Evolutionary conservation across 1,284 basidiomycete species (phyloP).

Genomic region (Austroboletus niveus): DNA sequence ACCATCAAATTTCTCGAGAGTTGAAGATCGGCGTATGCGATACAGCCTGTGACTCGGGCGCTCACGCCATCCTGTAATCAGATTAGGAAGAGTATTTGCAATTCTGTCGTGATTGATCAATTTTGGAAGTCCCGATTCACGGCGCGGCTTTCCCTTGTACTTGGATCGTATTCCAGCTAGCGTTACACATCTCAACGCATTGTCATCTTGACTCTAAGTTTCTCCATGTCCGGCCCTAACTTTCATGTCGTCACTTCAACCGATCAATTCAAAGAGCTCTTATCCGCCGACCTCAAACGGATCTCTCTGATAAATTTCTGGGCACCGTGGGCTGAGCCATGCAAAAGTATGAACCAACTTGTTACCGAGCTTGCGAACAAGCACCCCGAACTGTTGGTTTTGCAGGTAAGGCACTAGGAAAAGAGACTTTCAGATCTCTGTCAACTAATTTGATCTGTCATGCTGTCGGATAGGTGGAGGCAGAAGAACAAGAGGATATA

Average conservation of each 20-base stretch:
- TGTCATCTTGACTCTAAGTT: neutral
- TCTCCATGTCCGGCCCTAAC: conserved; percentile 39
- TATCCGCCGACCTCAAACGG: conserved; percentile 73
- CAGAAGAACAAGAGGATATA: conserved; percentile 85
- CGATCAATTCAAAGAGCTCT: conserved; percentile 70
- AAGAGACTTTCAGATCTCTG: neutral
- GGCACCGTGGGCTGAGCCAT: conserved; percentile 91
- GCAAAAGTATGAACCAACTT: conserved; percentile 82
- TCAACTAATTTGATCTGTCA: conserved; percentile 1
- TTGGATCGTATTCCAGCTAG: neutral
- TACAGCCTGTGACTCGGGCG: too few relatives aligned
- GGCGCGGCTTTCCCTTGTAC: neutral
- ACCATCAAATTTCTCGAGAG: too few relatives aligned
- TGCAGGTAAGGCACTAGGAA: conserved; percentile 54
- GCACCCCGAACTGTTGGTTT: conserved; percentile 66
- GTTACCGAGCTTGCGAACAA: conserved; percentile 70
- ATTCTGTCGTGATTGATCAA: neutral
- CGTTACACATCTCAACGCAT: neutral
- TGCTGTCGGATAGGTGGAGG: conserved; percentile 68
- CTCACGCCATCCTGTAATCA: neutral
- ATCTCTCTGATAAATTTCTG: conserved; percentile 91
- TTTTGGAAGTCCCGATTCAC: neutral
- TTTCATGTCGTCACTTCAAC: conserved; percentile 59
- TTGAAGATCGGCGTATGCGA: too few relatives aligned
- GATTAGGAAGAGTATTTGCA: neutral